Evolutionary conservation across 2,329 filamentous ascomycete genomes (phyloP), one percentile per base, ranked within the genome.

Genomic region (Xylaria sp.): DNA sequence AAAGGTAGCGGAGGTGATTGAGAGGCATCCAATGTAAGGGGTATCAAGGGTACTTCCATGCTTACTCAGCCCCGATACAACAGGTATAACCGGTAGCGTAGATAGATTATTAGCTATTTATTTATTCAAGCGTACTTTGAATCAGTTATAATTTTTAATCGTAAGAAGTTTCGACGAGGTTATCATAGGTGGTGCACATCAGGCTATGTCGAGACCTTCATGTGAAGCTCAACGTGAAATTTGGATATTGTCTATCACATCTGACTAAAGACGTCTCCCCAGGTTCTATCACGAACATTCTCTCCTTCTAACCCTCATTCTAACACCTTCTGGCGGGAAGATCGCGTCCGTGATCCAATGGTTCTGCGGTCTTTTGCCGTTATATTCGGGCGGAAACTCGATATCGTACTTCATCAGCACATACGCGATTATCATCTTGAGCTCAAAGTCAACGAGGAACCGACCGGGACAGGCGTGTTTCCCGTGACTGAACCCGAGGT

Each of bases 391-490:
- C 13, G 68, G 72, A 25, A 75, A 70, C 52, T 74, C 73, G 25
- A 75, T 23, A 91, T 79, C 77, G 61, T 78, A 78, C 58, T 75
- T 71, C 65, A 67, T 71, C 49, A 79, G 15, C 6, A 75, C 58
- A 52, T 78, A 75, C 2, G 73, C 70, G 43, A 77, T 68, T 12
- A 77, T 70, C 73, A 78, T 75, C 76, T 83, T 82, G 33, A 83
- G 78, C 73, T 82, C 78, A 59, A 79, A 79, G 39, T 76, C 78
- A 1, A 80, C 80, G 60, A 83, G 78, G 68, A 81, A 82, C 1
- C 82, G 73, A 0, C 82, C 82, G 0, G 81, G 81, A 66, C 82
- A 83, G 0, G 82, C 79, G 66, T 83, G 80, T 12, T 74, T 77
- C 3, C 82, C 82, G 64, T 83, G 77, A 8, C 82, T 80, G 59